Conservation (phyloP, 1,284 basidiomycete genomes). For the Mycena citricolor region DNA sequence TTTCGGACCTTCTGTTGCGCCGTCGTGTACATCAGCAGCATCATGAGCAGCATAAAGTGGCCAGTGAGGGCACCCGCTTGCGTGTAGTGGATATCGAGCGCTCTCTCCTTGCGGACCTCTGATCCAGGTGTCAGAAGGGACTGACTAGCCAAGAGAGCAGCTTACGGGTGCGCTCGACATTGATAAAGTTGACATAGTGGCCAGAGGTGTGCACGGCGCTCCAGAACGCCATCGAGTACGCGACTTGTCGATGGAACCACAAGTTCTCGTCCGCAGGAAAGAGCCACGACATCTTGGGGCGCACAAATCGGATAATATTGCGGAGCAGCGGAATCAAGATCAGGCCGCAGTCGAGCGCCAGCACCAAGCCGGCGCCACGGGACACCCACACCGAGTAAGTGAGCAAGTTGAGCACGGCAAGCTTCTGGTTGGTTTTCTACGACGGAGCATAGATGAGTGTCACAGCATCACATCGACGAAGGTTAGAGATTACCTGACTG, state of each 20-base stretch:
- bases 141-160: conserved; percentile 18
- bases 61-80: conserved; percentile 86
- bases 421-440: conserved; percentile 59
- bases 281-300: conserved; percentile 73
- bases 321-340: conserved; percentile 84
- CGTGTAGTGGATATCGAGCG: conserved; percentile 80
- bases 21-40: conserved; percentile 84
- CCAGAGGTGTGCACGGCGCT: conserved; percentile 83
- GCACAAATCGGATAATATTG: conserved; percentile 76
- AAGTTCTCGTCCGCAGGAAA: conserved; percentile 89
- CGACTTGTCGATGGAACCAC: conserved; percentile 90
- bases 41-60: conserved; percentile 87
- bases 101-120: conserved; percentile 77
- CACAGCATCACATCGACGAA: conserved; percentile 1
- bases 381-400: conserved; percentile 83
- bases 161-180: conserved; percentile 76
- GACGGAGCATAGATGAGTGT: conserved; percentile 7
- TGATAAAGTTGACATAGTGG: conserved; percentile 90
- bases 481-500: conserved; percentile 51
- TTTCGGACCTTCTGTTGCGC: conserved; percentile 80
- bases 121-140: conserved; percentile 13
- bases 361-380: conserved; percentile 82
- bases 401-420: conserved; percentile 74
- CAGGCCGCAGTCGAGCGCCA: conserved; percentile 79
- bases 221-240: conserved; percentile 88